Base-by-base conservation (phyloP, 257 asterid genomes). In the Solanum gracilifrons region DNA sequence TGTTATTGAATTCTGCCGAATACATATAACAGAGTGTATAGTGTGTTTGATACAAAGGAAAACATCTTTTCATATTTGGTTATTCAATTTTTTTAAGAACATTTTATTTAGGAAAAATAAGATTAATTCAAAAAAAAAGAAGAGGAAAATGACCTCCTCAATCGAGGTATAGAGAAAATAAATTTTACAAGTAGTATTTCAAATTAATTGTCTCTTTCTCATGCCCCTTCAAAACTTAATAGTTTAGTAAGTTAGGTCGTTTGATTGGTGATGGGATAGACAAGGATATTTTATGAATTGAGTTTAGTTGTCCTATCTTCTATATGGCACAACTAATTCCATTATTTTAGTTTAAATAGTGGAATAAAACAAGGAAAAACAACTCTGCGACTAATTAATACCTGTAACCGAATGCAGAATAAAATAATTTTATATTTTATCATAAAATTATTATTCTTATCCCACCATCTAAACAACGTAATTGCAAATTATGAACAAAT, bases 361-460 rank as follows among this genome's bases (percentile, higher is more conserved):
- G n/a, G 3, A 20, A 69, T 29, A 51, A 2, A 16, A 46, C 55
- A 46, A 46, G 55, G 55, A 46, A 12, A 66, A 66, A 27, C 16
- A 68, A 68, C 8, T 10, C 1, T 13, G 20, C 32, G 5, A 69
- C 5, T 29, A 25, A 25, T 25, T 25, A 66, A 27, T 29, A 69
- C 2, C 1, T 0, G 9, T 69, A 27, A 69, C 0, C 5, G 0
- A 69, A 32, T 71, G 7, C 4, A 31, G 13, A 16, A 71, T 4
- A 71, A 71, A 18, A 31, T 16, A 71, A 16, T 71, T 8, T 32
- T 0, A 71, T 31, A 16, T 32, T 71, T 32, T 16, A 31, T 31
- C 10, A 13, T 4, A 71, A 31, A 29, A 13, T 68, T 71, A 69
- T 32, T 31, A 71, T 4, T 71, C 3, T 71, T 31, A 71, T 16